Conservation (phyloP, 345 rosid genomes). For the Cardamine chenopodiifolia region DNA sequence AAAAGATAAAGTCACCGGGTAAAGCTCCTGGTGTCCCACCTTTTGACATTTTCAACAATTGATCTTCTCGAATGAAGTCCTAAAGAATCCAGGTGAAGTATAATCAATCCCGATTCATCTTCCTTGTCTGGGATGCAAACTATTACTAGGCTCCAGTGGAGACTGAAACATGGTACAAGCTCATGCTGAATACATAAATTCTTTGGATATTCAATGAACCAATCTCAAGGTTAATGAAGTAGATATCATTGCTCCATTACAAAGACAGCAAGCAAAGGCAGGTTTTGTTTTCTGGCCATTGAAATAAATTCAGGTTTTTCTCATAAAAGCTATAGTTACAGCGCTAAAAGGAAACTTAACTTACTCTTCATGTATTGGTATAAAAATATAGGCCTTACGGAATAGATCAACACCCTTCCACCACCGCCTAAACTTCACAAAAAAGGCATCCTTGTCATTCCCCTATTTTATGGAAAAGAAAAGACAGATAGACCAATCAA, state of each 20-base stretch:
- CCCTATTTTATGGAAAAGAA: slow-evolving; percentile 46
- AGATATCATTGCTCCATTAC: neutral
- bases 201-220: neutral
- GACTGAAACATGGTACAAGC: slow-evolving; percentile 50
- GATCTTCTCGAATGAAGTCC: slow-evolving; percentile 65
- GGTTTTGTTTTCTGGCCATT: neutral
- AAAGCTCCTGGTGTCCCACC: slow-evolving; percentile 52
- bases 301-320: neutral
- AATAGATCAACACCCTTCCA: slow-evolving; percentile 90
- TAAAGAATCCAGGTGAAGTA: slow-evolving; percentile 92
- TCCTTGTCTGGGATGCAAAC: slow-evolving; percentile 83
- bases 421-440: slow-evolving; percentile 91
- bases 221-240: neutral
- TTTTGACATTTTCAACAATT: slow-evolving; percentile 69
- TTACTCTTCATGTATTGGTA: slow-evolving; percentile 94
- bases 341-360: slow-evolving; percentile 36
- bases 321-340: neutral
- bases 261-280: neutral
- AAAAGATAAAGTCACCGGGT: neutral
- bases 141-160: slow-evolving; percentile 96
- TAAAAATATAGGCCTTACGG: slow-evolving; percentile 79
- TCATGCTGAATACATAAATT: slow-evolving; percentile 6
- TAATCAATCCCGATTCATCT: slow-evolving; percentile 73
- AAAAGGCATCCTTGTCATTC: slow-evolving; percentile 59
- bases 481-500: slow-evolving; percentile 10